phyloP scores from a whole-genome alignment of 345 rosid genomes.

The Citrus inodora region DNA sequence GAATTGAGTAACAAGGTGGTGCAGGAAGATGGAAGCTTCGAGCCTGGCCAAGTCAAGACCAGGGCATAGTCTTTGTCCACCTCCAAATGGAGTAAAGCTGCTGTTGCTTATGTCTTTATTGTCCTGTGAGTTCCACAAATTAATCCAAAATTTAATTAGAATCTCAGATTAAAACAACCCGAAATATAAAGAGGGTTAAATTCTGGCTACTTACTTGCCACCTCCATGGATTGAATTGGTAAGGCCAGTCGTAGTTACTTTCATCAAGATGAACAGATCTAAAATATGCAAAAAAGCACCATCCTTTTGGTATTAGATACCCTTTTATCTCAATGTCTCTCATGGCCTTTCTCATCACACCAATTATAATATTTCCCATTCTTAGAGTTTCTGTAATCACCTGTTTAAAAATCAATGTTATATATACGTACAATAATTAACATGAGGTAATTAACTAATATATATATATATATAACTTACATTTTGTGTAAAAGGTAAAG shows the following conservation, averaged over 20 bases:
- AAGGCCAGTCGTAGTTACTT: constrained; percentile 69
- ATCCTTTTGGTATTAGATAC: constrained; percentile 82
- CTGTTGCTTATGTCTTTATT: constrained; percentile 39
- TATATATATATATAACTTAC: constrained; percentile 31
- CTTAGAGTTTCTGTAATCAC: constrained; percentile 91
- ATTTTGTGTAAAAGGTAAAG: constrained; percentile 75
- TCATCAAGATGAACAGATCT: constrained; percentile 96
- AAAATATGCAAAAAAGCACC: constrained; percentile 84
- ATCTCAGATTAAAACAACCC: background rate
- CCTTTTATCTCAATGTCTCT: constrained; percentile 81
- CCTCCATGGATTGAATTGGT: constrained; percentile 92
- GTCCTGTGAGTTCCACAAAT: constrained; percentile 37
- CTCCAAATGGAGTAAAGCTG: constrained; percentile 92
- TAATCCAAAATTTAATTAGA: background rate
- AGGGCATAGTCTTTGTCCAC: constrained; percentile 94
- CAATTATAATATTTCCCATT: constrained; percentile 84
- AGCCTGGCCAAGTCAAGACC: constrained; percentile 94
- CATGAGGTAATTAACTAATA: background rate
- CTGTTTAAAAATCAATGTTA: constrained; percentile 30
- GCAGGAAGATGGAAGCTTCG: constrained; percentile 85
- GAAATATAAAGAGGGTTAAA: background rate
- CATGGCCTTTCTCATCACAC: constrained; percentile 89
- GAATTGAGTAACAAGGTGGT: constrained; percentile 79
- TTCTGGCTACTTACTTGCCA: constrained; percentile 66
- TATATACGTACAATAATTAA: background rate